Conservation (phyloP, 352 stramenopile species). For the Peronospora destructor region DNA sequence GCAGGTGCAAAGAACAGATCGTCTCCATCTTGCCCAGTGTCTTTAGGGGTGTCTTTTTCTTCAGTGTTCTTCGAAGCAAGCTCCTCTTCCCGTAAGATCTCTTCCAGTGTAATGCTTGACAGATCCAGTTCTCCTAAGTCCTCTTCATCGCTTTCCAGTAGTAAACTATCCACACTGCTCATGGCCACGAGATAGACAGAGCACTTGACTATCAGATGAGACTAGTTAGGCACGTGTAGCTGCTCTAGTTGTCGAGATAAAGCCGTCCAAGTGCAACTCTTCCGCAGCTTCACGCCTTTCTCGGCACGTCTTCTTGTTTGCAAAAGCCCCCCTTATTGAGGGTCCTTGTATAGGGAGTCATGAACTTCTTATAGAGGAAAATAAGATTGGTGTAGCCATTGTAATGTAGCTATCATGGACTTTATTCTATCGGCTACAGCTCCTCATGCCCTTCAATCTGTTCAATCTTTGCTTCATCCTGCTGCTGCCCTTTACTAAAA, state of each 20-base stretch:
- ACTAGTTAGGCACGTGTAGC: neutral
- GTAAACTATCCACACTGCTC: conserved; percentile 48
- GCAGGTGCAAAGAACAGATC: conserved; percentile 70
- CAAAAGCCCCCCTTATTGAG: conserved; percentile 8
- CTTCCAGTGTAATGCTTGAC: conserved; percentile 57
- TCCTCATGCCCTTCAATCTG: conserved; percentile 20
- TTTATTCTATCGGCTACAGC: conserved; percentile 3
- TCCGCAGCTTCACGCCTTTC: conserved; percentile 2
- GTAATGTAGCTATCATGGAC: neutral
- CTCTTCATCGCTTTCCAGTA: conserved; percentile 64
- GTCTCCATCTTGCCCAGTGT: conserved; percentile 27
- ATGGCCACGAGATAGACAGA: conserved; percentile 17
- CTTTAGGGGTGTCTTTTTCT: conserved; percentile 5
- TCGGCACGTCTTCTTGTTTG: conserved; percentile 16
- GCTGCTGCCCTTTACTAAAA: neutral
- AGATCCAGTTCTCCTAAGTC: conserved; percentile 62
- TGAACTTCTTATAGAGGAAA: conserved; percentile 12
- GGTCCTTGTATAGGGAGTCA: conserved; percentile 16
- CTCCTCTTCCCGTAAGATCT: conserved; percentile 68
- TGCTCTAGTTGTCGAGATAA: conserved; percentile 6
- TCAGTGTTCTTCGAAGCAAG: conserved; percentile 32
- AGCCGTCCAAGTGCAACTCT: neutral
- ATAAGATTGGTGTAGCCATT: neutral
- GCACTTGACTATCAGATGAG: conserved; percentile 1
- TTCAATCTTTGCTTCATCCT: neutral